Percentiles rank a stretch among this genome's conserved stretches.
Evolutionary conservation across 2,329 filamentous ascomycete species (phyloP).

Genomic region (Alternaria ventricosa): DNA sequence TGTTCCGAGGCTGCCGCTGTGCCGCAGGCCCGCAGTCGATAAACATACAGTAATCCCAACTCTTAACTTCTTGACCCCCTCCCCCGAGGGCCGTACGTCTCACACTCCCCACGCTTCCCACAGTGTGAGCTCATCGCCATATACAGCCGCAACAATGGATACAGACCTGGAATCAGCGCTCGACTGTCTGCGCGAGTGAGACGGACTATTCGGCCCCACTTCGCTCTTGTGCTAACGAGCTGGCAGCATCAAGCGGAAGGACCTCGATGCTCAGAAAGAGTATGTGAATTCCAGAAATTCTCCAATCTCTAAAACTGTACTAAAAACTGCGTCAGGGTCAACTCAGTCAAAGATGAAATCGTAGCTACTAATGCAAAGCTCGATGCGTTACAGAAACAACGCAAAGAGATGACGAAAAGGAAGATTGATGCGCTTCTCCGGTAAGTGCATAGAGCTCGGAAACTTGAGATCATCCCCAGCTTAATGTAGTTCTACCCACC

Average conservation of each 20-base stretch:
- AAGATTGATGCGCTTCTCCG: neutral
- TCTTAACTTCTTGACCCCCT: neutral
- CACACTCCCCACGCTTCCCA: neutral
- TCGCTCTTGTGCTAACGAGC: neutral
- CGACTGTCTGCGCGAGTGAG: neutral
- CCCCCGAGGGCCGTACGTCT: neutral
- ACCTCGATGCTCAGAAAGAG: neutral
- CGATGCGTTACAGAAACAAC: neutral
- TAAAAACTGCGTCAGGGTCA: neutral
- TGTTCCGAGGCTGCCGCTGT: neutral
- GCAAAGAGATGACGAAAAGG: neutral
- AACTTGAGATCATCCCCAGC: neutral
- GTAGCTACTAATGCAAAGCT: neutral
- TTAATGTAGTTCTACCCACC: neutral
- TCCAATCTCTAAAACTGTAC: neutral
- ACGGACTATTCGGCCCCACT: neutral
- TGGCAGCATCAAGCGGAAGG: neutral
- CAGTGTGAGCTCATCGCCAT: neutral
- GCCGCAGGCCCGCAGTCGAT: neutral
- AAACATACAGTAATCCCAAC: neutral
- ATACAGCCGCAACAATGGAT: neutral
- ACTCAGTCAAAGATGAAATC: neutral
- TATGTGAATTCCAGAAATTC: neutral
- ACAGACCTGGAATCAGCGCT: neutral
- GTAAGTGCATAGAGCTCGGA: neutral